Evolutionary conservation across 2,329 filamentous ascomycete genomes (phyloP).

Genomic region (Moelleriella libera): DNA sequence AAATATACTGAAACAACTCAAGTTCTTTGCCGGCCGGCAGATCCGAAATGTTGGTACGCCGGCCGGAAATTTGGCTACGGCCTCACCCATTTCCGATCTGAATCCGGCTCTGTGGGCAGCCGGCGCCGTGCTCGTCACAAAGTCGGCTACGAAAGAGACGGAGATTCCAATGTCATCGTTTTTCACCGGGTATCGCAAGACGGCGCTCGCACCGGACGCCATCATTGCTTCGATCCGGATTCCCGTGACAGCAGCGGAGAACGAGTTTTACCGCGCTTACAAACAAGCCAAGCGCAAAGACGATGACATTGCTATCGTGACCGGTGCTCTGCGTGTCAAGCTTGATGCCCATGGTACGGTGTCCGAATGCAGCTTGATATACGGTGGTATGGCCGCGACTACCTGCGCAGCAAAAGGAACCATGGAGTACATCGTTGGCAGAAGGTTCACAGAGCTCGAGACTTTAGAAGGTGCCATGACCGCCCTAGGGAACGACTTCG

Average conservation of each 20-base stretch:
- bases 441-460: constrained; percentile 63
- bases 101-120: constrained; percentile 89
- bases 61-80: constrained; percentile 85
- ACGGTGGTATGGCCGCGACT: constrained; percentile 87
- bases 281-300: constrained; percentile 97
- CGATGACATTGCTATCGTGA: constrained; percentile 97
- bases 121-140: constrained; percentile 68
- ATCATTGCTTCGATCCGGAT: constrained; percentile 82
- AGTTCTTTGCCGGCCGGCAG: constrained; percentile 87
- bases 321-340: constrained; percentile 64
- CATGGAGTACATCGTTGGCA: constrained; percentile 60
- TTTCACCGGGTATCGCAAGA: constrained; percentile 82
- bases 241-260: constrained; percentile 57
- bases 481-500: constrained; percentile 78
- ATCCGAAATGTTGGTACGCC: constrained; percentile 97
- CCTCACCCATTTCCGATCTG: constrained; percentile 89
- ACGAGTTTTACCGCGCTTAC: constrained; percentile 79
- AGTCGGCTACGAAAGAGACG: constrained; percentile 55
- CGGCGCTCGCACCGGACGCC: constrained; percentile 66
- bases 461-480: constrained; percentile 86
- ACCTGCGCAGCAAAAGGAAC: constrained; percentile 79
- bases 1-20: constrained; percentile 87
- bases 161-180: constrained; percentile 89
- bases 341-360: constrained; percentile 58
- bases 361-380: constrained; percentile 65